Evolutionary conservation across 2,329 filamentous ascomycete species (phyloP), one percentile per base, ranked within the genome.

Genomic region (Trichoderma asperellum): DNA sequence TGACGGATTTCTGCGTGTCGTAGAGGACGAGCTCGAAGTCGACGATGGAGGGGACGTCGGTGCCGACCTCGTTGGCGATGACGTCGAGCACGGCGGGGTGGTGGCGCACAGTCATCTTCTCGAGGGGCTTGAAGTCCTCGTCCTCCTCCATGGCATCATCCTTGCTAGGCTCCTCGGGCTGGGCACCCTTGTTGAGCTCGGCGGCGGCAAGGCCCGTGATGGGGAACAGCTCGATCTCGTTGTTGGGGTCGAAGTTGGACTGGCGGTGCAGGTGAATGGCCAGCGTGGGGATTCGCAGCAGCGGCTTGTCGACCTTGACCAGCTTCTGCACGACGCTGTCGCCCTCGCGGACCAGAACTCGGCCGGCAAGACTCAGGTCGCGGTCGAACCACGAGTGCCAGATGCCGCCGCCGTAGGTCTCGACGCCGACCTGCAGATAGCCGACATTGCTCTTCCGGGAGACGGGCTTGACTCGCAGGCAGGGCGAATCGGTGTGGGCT

Each of bases 321-420:
- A 99, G 86, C 81, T 91, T 94, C 81, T 93, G 91, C 71, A 90
- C 88, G 73, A 97, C 92, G 72, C 87, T 89, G 70, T 92, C 87
- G 58, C 86, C 86, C 69, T 90, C 89, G 74, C 87, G 89, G 68
- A 96, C 92, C 84, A 98, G 90, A 16, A 92, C 92, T 70, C 96
- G 88, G 10, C 96, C 96, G 37, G 96, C 96, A 66, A 98, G 89
- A 75, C 92, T 92, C 71, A 99, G 84, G 79, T 99, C 96, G 62
- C 96, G 90, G 80, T 99, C 96, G 77, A 99, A 99, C 96, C 92
- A 99, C 58, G 93, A 97, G 81, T 97, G 94, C 95, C 95, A 98
- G 76, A 98, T 90, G 68, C 96, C 96, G 71, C 96, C 96, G 65
- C 96, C 96, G 77, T 99, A 99, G 1, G 93, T 95, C 84, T 99